A percentile compares a stretch with the other conserved stretches of the same genome.
phyloP scores from a whole-genome alignment of 2,329 filamentous ascomycete species.

The Blastomyces emzantsi region DNA sequence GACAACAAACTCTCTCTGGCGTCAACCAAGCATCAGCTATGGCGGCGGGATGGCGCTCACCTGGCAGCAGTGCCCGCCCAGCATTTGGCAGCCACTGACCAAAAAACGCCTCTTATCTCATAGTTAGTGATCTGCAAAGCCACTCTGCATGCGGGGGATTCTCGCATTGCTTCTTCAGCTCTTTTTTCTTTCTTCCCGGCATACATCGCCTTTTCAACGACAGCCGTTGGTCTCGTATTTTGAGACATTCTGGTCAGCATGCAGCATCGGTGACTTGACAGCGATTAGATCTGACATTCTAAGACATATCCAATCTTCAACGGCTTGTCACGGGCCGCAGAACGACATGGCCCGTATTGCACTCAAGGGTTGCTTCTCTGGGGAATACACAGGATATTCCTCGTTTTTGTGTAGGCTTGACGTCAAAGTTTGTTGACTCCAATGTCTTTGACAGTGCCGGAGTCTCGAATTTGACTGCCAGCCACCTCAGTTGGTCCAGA shows the following conservation, averaged over 20 bases:
- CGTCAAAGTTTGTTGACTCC: neutral
- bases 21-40: neutral
- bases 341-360: neutral
- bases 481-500: neutral
- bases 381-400: neutral
- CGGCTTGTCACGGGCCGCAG: neutral
- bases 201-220: neutral
- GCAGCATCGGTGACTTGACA: neutral
- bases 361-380: neutral
- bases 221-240: neutral
- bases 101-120: neutral
- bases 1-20: too few species aligned
- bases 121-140: neutral
- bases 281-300: neutral
- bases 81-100: neutral
- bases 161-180: neutral
- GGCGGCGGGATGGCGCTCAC: neutral
- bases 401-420: neutral
- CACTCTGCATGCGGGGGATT: neutral
- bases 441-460: neutral
- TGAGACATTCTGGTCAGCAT: neutral
- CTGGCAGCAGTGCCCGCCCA: neutral
- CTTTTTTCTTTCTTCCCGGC: neutral
- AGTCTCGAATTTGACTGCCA: neutral
- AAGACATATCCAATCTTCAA: constrained; percentile 1